A percentile compares a stretch with the other conserved stretches of the same genome.
Conservation (phyloP, 257 asterid species). For the Solanum habrochaites region DNA sequence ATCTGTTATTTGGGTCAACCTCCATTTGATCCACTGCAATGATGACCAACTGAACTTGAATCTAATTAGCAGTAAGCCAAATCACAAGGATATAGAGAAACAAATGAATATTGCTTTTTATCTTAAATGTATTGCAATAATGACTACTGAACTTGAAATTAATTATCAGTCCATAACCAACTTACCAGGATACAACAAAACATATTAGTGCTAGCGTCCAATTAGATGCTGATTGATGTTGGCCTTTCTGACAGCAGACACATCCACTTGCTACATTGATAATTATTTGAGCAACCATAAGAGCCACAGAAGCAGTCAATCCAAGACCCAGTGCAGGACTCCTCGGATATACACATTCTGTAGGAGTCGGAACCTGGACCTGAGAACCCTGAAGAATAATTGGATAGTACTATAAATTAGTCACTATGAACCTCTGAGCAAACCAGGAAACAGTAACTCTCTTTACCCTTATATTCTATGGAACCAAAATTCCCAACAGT, state of each 20-base stretch:
- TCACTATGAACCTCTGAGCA: neutral
- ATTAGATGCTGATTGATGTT: constrained; percentile 45
- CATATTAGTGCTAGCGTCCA: constrained; percentile 70
- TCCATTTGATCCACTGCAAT: neutral
- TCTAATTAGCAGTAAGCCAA: neutral
- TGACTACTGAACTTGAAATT: neutral
- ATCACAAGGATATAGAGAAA: neutral
- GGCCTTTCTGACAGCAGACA: constrained; percentile 64
- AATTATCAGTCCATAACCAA: neutral
- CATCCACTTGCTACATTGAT: constrained; percentile 77
- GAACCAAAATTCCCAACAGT: neutral
- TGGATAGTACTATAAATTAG: neutral
- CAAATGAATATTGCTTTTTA: neutral
- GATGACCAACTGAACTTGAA: neutral
- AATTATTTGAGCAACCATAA: constrained; percentile 69
- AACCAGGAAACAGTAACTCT: neutral
- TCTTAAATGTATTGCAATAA: neutral
- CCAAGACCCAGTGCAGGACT: constrained; percentile 84
- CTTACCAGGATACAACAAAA: constrained; percentile 83
- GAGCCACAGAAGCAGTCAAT: constrained; percentile 59
- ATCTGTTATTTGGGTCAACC: neutral
- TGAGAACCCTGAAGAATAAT: constrained; percentile 46
- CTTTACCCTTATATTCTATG: neutral
- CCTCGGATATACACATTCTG: constrained; percentile 72
- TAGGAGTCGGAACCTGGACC: constrained; percentile 46